Conservation (phyloP, 1,284 basidiomycete genomes). For the Leccinum subrobustum region DNA sequence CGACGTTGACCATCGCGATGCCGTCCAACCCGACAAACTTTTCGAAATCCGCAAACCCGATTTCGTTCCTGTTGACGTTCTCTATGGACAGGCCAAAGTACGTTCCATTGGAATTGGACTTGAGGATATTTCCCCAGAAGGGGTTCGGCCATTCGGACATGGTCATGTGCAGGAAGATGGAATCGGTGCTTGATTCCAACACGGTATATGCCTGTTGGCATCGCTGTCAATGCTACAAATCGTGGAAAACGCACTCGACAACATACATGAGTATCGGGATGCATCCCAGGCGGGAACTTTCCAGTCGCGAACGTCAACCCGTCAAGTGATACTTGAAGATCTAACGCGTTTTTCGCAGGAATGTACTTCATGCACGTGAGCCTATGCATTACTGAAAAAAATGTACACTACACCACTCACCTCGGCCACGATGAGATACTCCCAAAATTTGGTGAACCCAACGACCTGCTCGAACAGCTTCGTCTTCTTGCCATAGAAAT, state of each 20-base stretch:
- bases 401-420: conserved; percentile 42
- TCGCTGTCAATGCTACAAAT: not conserved
- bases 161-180: conserved; percentile 95
- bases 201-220: conserved; percentile 80
- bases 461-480: conserved; percentile 86
- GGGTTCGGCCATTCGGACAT: conserved; percentile 74
- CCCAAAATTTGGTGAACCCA: conserved; percentile 95
- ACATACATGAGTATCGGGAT: conserved; percentile 81
- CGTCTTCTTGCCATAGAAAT: conserved; percentile 73
- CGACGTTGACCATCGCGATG: conserved; percentile 91
- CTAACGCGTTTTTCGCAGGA: conserved; percentile 58
- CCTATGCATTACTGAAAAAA: not conserved
- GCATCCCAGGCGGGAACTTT: conserved; percentile 88
- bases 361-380: conserved; percentile 49
- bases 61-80: conserved; percentile 85
- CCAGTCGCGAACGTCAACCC: conserved; percentile 83
- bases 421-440: conserved; percentile 93
- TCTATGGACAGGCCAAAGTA: conserved; percentile 89
- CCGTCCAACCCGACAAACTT: conserved; percentile 97
- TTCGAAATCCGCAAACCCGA: conserved; percentile 96
- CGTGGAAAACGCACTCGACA: conserved; percentile 1
- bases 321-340: conserved; percentile 90
- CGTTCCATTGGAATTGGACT: conserved; percentile 97
- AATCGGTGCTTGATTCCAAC: conserved; percentile 89
- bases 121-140: conserved; percentile 92